Conservation (phyloP, 148 eudicot species). For the Amaranthus palmeri region DNA sequence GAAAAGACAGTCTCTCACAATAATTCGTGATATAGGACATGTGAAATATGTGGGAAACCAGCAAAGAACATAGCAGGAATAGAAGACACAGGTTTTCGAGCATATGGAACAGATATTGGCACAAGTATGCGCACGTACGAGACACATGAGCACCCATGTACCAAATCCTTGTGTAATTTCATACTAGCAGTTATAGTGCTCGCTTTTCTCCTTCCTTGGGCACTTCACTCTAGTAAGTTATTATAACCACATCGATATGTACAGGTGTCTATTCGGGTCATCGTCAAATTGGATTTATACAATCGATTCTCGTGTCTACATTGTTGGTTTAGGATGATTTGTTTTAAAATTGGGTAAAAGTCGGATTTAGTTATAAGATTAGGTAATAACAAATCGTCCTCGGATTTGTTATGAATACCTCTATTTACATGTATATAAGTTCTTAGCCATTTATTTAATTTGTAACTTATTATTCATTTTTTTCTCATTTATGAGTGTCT, state of each 20-base stretch:
- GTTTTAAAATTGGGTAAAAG: too few species aligned
- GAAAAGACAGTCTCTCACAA: too few species aligned
- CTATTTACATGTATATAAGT: too few species aligned
- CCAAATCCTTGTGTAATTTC: slow-evolving; percentile 27
- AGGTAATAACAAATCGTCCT: too few species aligned
- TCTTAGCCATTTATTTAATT: too few species aligned
- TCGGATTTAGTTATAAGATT: too few species aligned
- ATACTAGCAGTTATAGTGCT: slow-evolving; percentile 28
- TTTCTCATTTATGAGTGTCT: too few species aligned
- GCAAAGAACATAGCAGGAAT: slow-evolving; percentile 38
- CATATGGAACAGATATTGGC: slow-evolving; percentile 16
- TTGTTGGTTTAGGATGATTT: too few species aligned
- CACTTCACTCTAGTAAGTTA: slow-evolving; percentile 20
- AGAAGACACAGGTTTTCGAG: slow-evolving; percentile 20
- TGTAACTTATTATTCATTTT: too few species aligned
- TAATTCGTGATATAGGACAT: slow-evolving; percentile 35
- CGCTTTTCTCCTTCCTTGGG: slow-evolving; percentile 40
- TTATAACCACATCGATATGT: neutral
- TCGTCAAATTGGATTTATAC: too few species aligned
- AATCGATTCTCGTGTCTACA: too few species aligned
- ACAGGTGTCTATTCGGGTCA: neutral
- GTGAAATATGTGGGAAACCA: slow-evolving; percentile 50
- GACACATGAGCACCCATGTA: slow-evolving; percentile 2
- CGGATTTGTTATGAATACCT: too few species aligned
- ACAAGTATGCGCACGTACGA: neutral